Base-by-base conservation (phyloP, 768 basidiomycete species). In the Mycena olivaceomarginata region DNA sequence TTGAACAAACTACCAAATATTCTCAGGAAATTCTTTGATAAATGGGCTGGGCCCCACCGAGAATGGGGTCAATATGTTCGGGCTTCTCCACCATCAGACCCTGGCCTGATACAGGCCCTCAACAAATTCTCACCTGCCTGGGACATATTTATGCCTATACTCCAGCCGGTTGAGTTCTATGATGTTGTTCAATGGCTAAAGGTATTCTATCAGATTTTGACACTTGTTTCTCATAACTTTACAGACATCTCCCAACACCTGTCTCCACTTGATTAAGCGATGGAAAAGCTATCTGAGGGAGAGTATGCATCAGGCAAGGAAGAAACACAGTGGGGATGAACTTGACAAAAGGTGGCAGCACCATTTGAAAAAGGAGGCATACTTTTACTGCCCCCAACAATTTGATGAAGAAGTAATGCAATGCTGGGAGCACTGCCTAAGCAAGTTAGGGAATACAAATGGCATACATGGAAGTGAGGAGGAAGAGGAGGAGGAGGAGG, bases 141-240 rank as follows among this genome's bases (percentile, higher is more conserved):
- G 67, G 67, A 67, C 7, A n/a, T 56, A 0, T 67, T 67, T 40
- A 4, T 15, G 4, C 1, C 8, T 48, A 48, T 10, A 15, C 39
- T 67, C 37, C 6, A 16, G 4, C 67, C 67, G 20, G 25, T n/a
- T 22, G 48, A 67, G 1, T 67, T 67, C 51, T n/a, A 67, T 53
- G 67, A 67, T 67, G 67, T 67, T 18, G 20, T 67, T 7, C 31
- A 67, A 22, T 51, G 67, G 67, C 67, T 67, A 2, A 53, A 67
- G 39, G 67, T 53, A n/a, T n/a, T n/a, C n/a, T n/a, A n/a, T n/a
- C n/a, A n/a, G n/a, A n/a, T n/a, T n/a, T n/a, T n/a, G n/a, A n/a
- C n/a, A n/a, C n/a, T n/a, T n/a, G n/a, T 48, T 48, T 48, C 46
- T 48, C 46, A 48, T 48, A 48, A 3, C 13, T 60, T 16, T 39